These are phyloP conservation scores for Phytophthora tubulina DNA, from an alignment of 352 stramenopile species.

Conservation along the genomic window DNA sequence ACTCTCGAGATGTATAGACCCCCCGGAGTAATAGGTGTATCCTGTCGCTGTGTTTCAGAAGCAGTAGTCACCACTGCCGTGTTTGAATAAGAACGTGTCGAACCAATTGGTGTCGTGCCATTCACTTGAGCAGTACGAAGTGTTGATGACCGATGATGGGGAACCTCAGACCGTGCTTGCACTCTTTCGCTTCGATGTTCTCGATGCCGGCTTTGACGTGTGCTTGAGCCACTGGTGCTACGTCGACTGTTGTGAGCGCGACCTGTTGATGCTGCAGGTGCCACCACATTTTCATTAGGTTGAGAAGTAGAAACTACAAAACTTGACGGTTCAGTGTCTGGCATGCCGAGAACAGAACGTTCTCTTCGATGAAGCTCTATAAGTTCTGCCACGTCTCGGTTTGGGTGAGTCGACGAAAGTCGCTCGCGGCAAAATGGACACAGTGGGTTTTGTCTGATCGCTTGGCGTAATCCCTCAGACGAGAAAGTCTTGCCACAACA, in stretches of 20 bases:
- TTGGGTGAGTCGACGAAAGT: constrained; percentile 2
- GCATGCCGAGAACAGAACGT: constrained; percentile 16
- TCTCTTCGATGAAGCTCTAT: constrained; percentile 31
- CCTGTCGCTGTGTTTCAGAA: not conserved
- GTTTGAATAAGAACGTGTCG: not conserved
- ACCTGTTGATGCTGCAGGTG: constrained; percentile 2
- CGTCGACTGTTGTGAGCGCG: constrained; percentile 2
- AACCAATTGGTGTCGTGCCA: not conserved
- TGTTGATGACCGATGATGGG: constrained; percentile 3
- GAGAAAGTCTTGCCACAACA: constrained; percentile 31
- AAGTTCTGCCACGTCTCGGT: constrained; percentile 21
- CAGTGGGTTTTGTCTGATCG: not conserved
- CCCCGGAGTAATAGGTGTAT: constrained; percentile 3
- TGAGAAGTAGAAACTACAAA: not conserved
- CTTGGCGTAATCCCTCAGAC: constrained; percentile 1
- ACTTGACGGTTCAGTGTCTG: not conserved
- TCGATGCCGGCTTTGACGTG: constrained; percentile 19
- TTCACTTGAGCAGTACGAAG: constrained; percentile 1
- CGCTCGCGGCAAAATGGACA: constrained; percentile 20
- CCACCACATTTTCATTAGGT: not conserved
- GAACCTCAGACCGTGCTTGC: constrained; percentile 16
- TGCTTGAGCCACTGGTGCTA: constrained; percentile 7
- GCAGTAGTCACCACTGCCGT: not conserved
- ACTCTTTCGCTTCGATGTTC: constrained; percentile 22
- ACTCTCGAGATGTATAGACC: constrained; percentile 7